Evolutionary conservation across 2,329 filamentous ascomycete genomes (phyloP).

Genomic region (Botrytis fabae): DNA sequence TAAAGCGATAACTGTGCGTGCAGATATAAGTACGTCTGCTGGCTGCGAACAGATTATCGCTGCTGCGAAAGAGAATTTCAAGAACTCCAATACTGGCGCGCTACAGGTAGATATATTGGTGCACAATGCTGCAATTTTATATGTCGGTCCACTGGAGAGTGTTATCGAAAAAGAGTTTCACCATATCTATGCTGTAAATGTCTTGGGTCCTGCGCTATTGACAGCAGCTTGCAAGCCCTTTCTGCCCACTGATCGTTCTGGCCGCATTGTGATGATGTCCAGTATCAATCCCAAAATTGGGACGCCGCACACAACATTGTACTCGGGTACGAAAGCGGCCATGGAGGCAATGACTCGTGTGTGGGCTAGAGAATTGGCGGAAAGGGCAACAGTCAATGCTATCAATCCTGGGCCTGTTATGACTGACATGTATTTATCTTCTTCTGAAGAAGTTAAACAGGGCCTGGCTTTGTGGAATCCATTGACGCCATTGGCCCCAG

Average conservation of each 20-base stretch:
- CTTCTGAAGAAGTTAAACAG: constrained; percentile 57
- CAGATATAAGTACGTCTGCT: constrained; percentile 63
- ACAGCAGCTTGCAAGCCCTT: constrained; percentile 69
- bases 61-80: constrained; percentile 45
- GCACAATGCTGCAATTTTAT: constrained; percentile 75
- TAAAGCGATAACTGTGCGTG: constrained; percentile 61
- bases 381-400: constrained; percentile 15
- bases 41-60: constrained; percentile 60
- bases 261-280: constrained; percentile 61
- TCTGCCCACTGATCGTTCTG: constrained; percentile 65
- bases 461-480: constrained; percentile 61
- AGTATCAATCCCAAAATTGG: constrained; percentile 57
- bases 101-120: constrained; percentile 77
- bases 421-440: constrained; percentile 35
- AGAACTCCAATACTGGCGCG: constrained; percentile 44
- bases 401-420: constrained; percentile 21
- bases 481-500: constrained; percentile 20
- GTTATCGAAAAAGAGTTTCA: constrained; percentile 66
- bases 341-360: constrained; percentile 61
- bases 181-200: constrained; percentile 73
- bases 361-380: constrained; percentile 19
- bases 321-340: constrained; percentile 64
- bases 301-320: constrained; percentile 56
- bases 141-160: constrained; percentile 63
- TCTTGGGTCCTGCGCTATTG: constrained; percentile 74